Evolutionary conservation across 768 basidiomycete species (phyloP).

Genomic region (Ramaria rubella): DNA sequence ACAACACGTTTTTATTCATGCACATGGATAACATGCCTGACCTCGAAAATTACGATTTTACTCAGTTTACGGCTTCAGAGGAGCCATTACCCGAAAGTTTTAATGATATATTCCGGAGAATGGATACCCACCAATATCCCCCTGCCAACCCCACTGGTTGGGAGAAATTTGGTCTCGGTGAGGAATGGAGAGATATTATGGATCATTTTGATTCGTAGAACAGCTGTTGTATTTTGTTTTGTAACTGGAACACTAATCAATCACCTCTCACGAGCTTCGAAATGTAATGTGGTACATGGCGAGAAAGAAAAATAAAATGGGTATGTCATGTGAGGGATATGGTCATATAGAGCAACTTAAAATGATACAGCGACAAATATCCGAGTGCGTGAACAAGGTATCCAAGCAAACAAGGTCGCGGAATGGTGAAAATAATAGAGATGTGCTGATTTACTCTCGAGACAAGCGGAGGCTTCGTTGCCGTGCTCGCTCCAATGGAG

Average conservation of each 20-base stretch:
- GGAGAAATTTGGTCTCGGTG: not conserved
- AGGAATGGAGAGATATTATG: not conserved
- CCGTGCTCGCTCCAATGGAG: slow-evolving; percentile 64
- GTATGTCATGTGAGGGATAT: too few species aligned
- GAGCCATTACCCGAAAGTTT: not conserved
- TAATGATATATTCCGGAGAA: not conserved
- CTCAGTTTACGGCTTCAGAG: not conserved
- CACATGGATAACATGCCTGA: too few species aligned
- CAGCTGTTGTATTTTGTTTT: not conserved
- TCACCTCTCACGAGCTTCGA: too few species aligned
- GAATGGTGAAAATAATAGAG: not conserved
- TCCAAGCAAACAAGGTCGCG: too few species aligned
- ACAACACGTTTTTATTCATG: too few species aligned
- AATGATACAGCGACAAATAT: not conserved
- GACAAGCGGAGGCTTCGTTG: slow-evolving; percentile 28
- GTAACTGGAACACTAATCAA: not conserved
- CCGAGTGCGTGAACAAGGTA: not conserved
- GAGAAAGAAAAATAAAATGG: too few species aligned
- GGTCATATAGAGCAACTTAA: too few species aligned
- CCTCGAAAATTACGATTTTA: too few species aligned
- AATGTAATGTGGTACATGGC: too few species aligned
- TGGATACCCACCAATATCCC: not conserved
- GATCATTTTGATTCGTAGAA: not conserved
- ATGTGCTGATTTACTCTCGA: not conserved
- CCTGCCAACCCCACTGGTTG: not conserved